phyloP scores from a whole-genome alignment of 192 early-diverging fungal genomes.

The Thamnidium elegans region DNA sequence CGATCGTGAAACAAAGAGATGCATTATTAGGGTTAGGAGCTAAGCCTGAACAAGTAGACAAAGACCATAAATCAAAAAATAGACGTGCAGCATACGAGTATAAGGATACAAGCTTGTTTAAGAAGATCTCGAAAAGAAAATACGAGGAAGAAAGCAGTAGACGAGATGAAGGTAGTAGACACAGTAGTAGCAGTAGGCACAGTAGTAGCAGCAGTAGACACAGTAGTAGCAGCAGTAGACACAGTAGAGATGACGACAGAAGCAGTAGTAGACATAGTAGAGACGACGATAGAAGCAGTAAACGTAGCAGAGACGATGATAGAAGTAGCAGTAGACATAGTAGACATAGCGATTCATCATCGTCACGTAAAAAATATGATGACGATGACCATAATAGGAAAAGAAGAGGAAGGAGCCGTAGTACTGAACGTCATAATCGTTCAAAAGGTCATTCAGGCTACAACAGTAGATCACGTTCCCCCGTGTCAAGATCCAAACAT shows the following conservation, averaged over 20 bases:
- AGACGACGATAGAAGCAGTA: background rate
- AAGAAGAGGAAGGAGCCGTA: too few relatives aligned
- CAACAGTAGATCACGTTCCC: too few relatives aligned
- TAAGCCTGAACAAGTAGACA: constrained; percentile 54
- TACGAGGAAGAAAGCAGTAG: constrained; percentile 13
- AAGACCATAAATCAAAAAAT: constrained; percentile 36
- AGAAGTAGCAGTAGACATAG: background rate
- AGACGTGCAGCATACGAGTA: constrained; percentile 19
- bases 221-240: constrained; percentile 4
- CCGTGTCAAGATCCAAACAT: too few relatives aligned
- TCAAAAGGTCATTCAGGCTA: too few relatives aligned
- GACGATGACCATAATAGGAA: background rate
- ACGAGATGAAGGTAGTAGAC: background rate
- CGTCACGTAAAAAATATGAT: background rate
- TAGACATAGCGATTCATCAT: background rate
- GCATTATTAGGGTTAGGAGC: constrained; percentile 83
- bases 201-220: background rate
- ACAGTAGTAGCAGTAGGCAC: constrained; percentile 7
- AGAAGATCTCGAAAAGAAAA: constrained; percentile 23
- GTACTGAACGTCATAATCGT: too few relatives aligned
- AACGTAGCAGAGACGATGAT: background rate
- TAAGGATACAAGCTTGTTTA: constrained; percentile 32
- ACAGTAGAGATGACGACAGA: background rate
- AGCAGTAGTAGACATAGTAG: background rate
- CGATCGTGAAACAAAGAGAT: constrained; percentile 57